These are phyloP conservation scores for Alopecurus myosuroides DNA, from an alignment of 176 grass and related monocot species.

Conservation along the genomic window DNA sequence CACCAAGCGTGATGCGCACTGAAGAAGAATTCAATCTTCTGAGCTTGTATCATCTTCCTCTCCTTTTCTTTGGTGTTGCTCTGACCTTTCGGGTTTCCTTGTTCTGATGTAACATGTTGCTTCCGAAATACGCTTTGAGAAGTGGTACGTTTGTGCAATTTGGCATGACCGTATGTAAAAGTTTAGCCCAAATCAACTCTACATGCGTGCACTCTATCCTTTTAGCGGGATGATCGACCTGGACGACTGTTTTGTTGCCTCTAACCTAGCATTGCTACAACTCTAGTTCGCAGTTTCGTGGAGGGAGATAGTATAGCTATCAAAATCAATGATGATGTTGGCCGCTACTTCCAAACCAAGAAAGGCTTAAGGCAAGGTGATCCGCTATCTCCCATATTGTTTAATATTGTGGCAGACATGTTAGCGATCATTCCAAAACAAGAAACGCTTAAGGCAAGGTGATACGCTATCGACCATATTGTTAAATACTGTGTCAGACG, in stretches of 20 bases:
- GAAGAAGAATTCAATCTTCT: conserved; percentile 35
- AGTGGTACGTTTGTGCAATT: conserved; percentile 2
- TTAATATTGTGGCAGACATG: too few species aligned
- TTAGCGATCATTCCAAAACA: too few species aligned
- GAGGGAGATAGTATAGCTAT: too few species aligned
- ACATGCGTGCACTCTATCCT: not conserved
- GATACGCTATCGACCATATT: too few species aligned
- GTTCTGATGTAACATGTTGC: not conserved
- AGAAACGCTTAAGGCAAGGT: too few species aligned
- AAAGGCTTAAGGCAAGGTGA: too few species aligned
- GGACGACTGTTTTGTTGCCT: not conserved
- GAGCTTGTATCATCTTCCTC: conserved; percentile 41
- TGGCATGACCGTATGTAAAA: conserved; percentile 10
- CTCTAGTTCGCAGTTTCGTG: too few species aligned
- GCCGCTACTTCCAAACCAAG: too few species aligned
- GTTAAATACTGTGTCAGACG: too few species aligned
- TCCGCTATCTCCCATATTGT: too few species aligned
- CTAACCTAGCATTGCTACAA: too few species aligned
- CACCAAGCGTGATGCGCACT: not conserved
- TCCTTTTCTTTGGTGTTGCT: not conserved
- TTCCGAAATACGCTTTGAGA: not conserved
- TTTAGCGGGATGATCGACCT: not conserved
- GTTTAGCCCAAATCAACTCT: conserved; percentile 18
- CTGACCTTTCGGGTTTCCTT: not conserved
- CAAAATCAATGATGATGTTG: too few species aligned